Evolutionary conservation across 352 stramenopile species (phyloP).

Genomic region (Phytopythium vexans): DNA sequence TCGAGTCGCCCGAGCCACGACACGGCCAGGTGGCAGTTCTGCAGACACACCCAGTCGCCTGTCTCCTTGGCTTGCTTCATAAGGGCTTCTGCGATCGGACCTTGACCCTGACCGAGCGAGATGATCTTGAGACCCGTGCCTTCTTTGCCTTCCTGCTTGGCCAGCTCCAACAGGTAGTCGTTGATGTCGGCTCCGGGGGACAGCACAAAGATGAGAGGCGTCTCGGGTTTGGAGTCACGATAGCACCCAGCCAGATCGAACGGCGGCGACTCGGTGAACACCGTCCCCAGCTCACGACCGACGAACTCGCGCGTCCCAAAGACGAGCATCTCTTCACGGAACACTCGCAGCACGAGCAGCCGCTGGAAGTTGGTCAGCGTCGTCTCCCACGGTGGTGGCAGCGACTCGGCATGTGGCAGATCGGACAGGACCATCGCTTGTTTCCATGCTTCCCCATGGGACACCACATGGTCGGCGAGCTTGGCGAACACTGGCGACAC

Average conservation of each 20-base stretch:
- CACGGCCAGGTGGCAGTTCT: slow-evolving; percentile 94
- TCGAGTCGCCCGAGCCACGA: slow-evolving; percentile 89
- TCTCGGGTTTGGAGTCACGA: slow-evolving; percentile 88
- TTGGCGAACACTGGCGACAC: slow-evolving; percentile 51
- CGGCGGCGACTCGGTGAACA: slow-evolving; percentile 89
- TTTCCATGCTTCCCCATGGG: slow-evolving; percentile 64
- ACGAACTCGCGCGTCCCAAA: slow-evolving; percentile 89
- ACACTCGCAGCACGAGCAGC: slow-evolving; percentile 86
- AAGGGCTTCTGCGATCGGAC: slow-evolving; percentile 86
- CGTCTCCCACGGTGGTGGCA: slow-evolving; percentile 72
- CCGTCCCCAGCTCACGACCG: slow-evolving; percentile 58
- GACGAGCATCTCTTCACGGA: slow-evolving; percentile 89
- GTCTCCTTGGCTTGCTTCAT: slow-evolving; percentile 89
- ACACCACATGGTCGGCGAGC: slow-evolving; percentile 43
- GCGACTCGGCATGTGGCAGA: slow-evolving; percentile 59
- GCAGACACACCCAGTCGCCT: slow-evolving; percentile 93
- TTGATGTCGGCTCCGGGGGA: slow-evolving; percentile 92
- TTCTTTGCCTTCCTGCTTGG: slow-evolving; percentile 88
- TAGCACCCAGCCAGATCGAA: slow-evolving; percentile 93
- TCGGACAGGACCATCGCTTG: slow-evolving; percentile 72
- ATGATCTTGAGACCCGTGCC: slow-evolving; percentile 89
- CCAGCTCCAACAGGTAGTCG: slow-evolving; percentile 91
- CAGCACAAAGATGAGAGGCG: slow-evolving; percentile 93
- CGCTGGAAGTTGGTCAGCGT: slow-evolving; percentile 87
- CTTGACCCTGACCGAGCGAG: slow-evolving; percentile 93